A percentile compares a stretch with the other conserved stretches of the same genome.
These are phyloP conservation scores for Leishmania amazonensis DNA, from an alignment of 208 protist species.

Conservation along the genomic window DNA sequence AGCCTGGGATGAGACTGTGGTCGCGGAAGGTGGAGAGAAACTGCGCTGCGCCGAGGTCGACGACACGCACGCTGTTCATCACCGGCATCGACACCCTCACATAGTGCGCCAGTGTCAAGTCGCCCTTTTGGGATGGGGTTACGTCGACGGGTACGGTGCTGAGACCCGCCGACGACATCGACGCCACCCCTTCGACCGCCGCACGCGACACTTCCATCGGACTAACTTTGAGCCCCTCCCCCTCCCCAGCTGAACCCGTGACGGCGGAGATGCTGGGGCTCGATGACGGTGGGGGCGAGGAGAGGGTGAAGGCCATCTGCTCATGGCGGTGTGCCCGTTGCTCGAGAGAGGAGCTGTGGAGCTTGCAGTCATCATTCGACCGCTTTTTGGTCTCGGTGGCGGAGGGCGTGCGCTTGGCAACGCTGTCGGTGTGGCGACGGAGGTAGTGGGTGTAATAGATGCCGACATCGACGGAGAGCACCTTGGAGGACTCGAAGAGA, in stretches of 20 bases:
- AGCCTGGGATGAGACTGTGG: conserved; percentile 38
- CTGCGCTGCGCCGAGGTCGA: conserved; percentile 74
- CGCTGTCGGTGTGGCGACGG: not conserved
- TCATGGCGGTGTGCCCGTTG: conserved; percentile 34
- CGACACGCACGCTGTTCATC: conserved; percentile 68
- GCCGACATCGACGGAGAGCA: conserved; percentile 33
- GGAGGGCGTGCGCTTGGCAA: not conserved
- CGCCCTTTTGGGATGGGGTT: conserved; percentile 18
- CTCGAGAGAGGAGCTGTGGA: conserved; percentile 40
- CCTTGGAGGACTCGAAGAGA: conserved; percentile 70
- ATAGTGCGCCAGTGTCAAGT: conserved; percentile 28
- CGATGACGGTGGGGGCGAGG: not conserved
- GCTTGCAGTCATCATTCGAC: conserved; percentile 33
- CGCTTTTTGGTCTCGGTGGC: conserved; percentile 26
- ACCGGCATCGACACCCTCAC: conserved; percentile 54
- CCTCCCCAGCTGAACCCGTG: not conserved
- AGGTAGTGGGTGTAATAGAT: conserved; percentile 44
- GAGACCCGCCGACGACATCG: conserved; percentile 5
- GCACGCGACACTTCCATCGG: not conserved
- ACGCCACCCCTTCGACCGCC: not conserved
- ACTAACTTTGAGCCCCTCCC: not conserved
- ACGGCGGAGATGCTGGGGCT: not conserved
- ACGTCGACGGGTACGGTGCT: conserved; percentile 30
- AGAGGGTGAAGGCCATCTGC: conserved; percentile 3
- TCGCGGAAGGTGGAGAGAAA: conserved; percentile 51